Base-by-base conservation (phyloP, 2,329 filamentous ascomycete genomes). In the Paracamarosporium sp. region DNA sequence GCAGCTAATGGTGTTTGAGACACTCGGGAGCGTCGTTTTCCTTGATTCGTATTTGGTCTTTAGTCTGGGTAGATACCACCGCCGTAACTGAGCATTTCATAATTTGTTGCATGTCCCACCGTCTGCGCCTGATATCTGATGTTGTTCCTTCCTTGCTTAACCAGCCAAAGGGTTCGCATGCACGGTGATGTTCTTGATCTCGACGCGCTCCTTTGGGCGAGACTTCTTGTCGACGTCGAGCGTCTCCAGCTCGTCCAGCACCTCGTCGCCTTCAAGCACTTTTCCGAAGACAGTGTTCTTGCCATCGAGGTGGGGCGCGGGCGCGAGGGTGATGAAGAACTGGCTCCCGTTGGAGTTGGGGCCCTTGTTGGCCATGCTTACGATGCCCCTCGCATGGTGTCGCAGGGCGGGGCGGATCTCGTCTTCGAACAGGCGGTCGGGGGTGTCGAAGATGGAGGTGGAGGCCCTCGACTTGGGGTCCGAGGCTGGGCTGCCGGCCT, bases 231-330 rank as follows among this genome's bases (percentile, higher is more conserved):
- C 92, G 46, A 93, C 86, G 61, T 88, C 85, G 20, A 91, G 76
- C 22, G 79, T 83, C 80, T 95, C 91, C 69, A 95, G 83, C 74
- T 86, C 88, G 54, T 88, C 86, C 66, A 95, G 77, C 5, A 89
- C 90, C 33, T 81, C 85, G 71, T 82, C 82, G 36, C 80, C 81
- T 58, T 82, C 80, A 38, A 89, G 72, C 31, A 94, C 81, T 74
- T 89, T 88, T 11, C 91, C 91, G 77, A 96, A 94, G 1, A 94
- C 88, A 0, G 91, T 93, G 72, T 95, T 95, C 73, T 92, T 85
- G 4, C 91, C 91, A 74, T 95, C 92, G 40, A 96, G 80, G 78
- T 95, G 92, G 35, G 90, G 86, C 25, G 91, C 90, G 64, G 90
- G 87, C 58, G 90, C 90, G 66, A 93, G 90, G 1, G 88, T 87